Percentiles rank a stretch among this genome's conserved stretches.
Conservation (phyloP, 768 basidiomycete genomes). For the Tricholoma saponaceum region DNA sequence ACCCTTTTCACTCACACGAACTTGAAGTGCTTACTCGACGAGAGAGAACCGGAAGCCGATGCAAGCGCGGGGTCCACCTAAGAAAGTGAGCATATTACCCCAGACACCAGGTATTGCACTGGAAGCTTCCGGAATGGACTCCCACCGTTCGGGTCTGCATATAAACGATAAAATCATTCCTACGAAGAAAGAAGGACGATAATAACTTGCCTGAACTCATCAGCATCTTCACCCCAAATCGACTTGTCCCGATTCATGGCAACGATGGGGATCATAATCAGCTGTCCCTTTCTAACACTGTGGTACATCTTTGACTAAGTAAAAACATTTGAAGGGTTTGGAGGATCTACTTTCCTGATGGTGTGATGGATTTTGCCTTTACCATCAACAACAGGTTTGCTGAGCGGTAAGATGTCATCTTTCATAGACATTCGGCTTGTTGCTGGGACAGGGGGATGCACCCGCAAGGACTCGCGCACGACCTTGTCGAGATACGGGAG, state of each 20-base stretch:
- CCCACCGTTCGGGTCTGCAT: conserved; percentile 63
- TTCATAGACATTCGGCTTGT: conserved; percentile 42
- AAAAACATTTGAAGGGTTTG: too few species aligned
- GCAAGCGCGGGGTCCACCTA: conserved; percentile 58
- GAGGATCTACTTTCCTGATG: conserved; percentile 29
- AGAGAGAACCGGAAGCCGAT: too few species aligned
- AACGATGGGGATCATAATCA: conserved; percentile 45
- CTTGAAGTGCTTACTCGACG: conserved; percentile 36
- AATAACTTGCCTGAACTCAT: too few species aligned
- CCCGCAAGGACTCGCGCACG: conserved; percentile 54
- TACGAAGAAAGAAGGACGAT: conserved; percentile 16
- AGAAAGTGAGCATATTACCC: conserved; percentile 57
- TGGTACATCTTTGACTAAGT: background rate
- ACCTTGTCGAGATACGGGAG: conserved; percentile 70
- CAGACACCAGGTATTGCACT: too few species aligned
- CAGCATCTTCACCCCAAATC: too few species aligned
- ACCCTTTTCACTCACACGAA: background rate
- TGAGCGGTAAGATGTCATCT: too few species aligned
- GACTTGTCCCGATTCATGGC: conserved; percentile 45
- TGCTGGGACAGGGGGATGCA: conserved; percentile 47
- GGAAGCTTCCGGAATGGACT: too few species aligned
- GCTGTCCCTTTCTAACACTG: conserved; percentile 42
- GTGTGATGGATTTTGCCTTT: conserved; percentile 35
- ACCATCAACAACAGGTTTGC: conserved; percentile 39
- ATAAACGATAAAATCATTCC: conserved; percentile 17